Percentiles rank a stretch among this genome's conserved stretches.
These are phyloP conservation scores for Uromyces viciae-fabae DNA, from an alignment of 1,284 basidiomycete genomes.

Conservation along the genomic window DNA sequence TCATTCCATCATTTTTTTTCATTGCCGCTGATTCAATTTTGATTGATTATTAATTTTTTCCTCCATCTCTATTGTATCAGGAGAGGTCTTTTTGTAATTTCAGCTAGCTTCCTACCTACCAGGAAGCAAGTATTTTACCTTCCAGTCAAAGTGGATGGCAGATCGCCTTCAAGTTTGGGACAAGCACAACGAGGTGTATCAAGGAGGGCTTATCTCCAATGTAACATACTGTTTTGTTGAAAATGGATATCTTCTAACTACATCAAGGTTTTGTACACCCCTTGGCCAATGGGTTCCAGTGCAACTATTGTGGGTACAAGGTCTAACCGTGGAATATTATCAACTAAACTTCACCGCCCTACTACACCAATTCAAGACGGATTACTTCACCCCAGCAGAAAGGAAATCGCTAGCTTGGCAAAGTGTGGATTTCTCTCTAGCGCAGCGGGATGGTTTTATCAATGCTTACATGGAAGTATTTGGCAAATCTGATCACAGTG, in stretches of 20 bases:
- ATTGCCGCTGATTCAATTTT: background rate
- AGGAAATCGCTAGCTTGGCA: background rate
- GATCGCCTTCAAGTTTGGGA: background rate
- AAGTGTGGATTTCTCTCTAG: background rate
- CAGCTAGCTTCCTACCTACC: background rate
- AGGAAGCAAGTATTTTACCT: background rate
- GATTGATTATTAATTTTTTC: too few relatives aligned
- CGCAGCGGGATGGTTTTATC: background rate
- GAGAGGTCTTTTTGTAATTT: background rate
- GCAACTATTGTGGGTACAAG: background rate
- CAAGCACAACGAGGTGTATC: background rate
- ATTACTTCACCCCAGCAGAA: background rate
- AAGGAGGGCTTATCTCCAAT: background rate
- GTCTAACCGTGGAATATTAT: background rate
- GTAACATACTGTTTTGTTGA: background rate
- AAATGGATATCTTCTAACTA: background rate
- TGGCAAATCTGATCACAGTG: background rate
- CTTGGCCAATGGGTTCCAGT: background rate
- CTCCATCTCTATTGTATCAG: background rate
- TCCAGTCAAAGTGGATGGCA: background rate
- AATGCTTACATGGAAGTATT: constrained; percentile 17
- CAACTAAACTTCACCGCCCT: background rate
- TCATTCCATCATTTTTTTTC: background rate
- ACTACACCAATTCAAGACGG: background rate
- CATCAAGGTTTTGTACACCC: background rate